Base-by-base conservation (phyloP, 2,329 filamentous ascomycete genomes). In the Talaromyces sp. region DNA sequence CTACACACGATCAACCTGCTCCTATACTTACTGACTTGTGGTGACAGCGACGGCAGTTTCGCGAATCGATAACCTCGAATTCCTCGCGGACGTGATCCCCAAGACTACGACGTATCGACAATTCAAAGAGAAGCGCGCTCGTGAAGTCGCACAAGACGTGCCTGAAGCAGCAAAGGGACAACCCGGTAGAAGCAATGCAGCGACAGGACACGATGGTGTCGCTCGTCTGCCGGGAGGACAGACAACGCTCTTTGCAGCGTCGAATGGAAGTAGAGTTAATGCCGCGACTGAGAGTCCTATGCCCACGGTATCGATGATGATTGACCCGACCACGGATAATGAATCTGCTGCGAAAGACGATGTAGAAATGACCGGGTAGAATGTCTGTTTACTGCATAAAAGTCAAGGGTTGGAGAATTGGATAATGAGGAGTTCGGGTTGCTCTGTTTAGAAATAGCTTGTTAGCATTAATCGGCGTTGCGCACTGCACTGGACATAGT, bases 11-110 rank as follows among this genome's bases (percentile, higher is more conserved):
- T n/a, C 2, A 13, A 17, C 21, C 28, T 31, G 19, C 21, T 41
- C 11, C 9, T 13, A 7, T 17, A 48, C 7, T 22, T 37, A 52
- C 28, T 51, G 21, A 50, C 21, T 37, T 46, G 22, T 48, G 43
- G 62, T 69, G 21, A 57, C 45, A 91, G 91, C 92, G 65, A 89
- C 85, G 67, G 93, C 94, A 28, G 87, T 97, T 57, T 84, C 89
- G 7, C 88, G 91, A 70, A 86, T 91, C 62, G 94, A 97, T 73
- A 95, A 95, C 71, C 87, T 99, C 53, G 92, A 99, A 73, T 99
- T 99, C 70, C 84, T 99, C 13, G 82, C 89, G 62, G 94, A 99
- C 73, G 84, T 96, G 25, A 89, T 97, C 37, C 94, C 94, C 58
- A 89, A 88, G 71, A 97, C 92, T 1, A 84, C 87, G 5, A 86